These are phyloP conservation scores for Trichoderma virens DNA, from an alignment of 495 filamentous ascomycete genomes.

Conservation along the genomic window DNA sequence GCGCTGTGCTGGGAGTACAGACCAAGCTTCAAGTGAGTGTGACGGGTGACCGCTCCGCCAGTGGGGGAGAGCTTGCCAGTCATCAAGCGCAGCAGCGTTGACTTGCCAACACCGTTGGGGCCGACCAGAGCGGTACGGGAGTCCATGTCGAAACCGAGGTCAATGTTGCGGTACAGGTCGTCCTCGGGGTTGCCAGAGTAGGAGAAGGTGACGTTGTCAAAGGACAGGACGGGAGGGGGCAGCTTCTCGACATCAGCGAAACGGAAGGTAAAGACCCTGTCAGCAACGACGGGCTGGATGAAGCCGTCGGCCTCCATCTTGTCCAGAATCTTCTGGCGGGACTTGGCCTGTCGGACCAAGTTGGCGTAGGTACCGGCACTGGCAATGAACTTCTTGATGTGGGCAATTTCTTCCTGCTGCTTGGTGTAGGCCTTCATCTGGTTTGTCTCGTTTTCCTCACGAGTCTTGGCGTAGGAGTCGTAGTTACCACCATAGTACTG, in stretches of 20 bases:
- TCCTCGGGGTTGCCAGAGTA: constrained; percentile 86
- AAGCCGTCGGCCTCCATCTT: constrained; percentile 99
- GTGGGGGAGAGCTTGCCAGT: constrained; percentile 91
- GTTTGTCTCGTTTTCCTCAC: constrained; percentile 90
- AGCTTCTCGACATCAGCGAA: constrained; percentile 99
- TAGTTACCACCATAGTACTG: constrained; percentile 99
- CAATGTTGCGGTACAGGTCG: constrained; percentile 90
- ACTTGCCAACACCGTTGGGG: constrained; percentile 99
- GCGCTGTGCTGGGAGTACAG: constrained; percentile 97
- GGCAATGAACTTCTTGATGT: constrained; percentile 99
- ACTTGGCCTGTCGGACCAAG: constrained; percentile 97
- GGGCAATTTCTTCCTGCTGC: constrained; percentile 96
- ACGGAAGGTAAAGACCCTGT: constrained; percentile 94
- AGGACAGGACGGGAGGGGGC: constrained; percentile 89
- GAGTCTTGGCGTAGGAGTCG: constrained; percentile 95
- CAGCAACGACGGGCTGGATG: constrained; percentile 78
- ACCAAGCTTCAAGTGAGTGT: constrained; percentile 97
- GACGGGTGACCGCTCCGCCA: constrained; percentile 69
- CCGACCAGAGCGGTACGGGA: constrained; percentile 94
- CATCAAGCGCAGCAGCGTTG: constrained; percentile 95
- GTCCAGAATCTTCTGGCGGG: constrained; percentile 98
- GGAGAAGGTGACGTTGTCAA: constrained; percentile 95
- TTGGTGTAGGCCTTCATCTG: constrained; percentile 98
- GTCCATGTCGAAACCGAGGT: constrained; percentile 99
- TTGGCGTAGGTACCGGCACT: constrained; percentile 99